Conservation (phyloP, 805 yeast genomes). For the Ogataea nonfermentans region DNA sequence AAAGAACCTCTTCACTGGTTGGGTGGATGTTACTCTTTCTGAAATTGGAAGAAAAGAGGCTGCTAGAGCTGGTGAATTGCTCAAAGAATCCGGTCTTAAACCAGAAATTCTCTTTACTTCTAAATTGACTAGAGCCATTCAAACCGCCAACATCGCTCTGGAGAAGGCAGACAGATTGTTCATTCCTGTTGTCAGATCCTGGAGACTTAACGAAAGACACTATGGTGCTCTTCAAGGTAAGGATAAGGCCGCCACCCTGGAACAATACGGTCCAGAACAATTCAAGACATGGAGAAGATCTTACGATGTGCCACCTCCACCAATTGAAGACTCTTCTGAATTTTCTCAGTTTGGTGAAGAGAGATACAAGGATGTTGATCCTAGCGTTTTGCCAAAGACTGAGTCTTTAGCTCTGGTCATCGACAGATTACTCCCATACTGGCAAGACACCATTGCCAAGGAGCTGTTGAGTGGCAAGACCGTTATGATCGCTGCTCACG, state of each 20-base stretch:
- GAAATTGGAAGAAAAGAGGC: constrained; percentile 89
- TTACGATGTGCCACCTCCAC: constrained; percentile 94
- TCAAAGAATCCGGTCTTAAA: constrained; percentile 78
- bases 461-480: constrained; percentile 85
- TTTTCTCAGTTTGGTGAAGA: constrained; percentile 83
- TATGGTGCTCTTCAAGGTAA: constrained; percentile 99
- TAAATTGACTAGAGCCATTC: constrained; percentile 89
- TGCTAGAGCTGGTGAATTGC: constrained; percentile 85
- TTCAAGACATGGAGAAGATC: constrained; percentile 98
- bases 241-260: constrained; percentile 93
- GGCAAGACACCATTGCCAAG: constrained; percentile 87
- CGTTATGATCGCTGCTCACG: constrained; percentile 94
- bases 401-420: constrained; percentile 94
- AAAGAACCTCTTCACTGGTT: constrained; percentile 96
- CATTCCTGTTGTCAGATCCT: constrained; percentile 89
- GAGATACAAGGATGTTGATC: constrained; percentile 83
- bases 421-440: constrained; percentile 95
- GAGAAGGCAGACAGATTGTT: constrained; percentile 84
- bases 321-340: constrained; percentile 70
- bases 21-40: constrained; percentile 92
- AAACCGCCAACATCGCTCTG: constrained; percentile 94
- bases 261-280: constrained; percentile 83
- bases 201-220: constrained; percentile 99
- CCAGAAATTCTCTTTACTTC: constrained; percentile 93
- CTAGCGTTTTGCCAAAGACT: constrained; percentile 84